These are phyloP conservation scores for Xylaria sp. DNA, from an alignment of 2,329 filamentous ascomycete species.

Conservation along the genomic window DNA sequence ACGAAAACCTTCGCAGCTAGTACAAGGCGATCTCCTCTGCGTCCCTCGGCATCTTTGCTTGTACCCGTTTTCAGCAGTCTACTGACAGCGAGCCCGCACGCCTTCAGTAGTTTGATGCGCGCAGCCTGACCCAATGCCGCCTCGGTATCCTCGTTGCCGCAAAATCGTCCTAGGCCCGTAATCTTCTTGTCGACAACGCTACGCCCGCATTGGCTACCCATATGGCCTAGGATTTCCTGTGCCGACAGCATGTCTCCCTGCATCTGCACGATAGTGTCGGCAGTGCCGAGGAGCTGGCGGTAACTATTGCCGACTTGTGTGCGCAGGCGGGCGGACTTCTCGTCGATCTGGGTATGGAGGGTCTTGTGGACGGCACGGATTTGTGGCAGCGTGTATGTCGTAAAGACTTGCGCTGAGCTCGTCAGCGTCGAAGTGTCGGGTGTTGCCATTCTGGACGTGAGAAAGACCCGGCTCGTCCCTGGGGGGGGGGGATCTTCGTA, in stretches of 20 bases:
- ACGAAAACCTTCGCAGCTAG: constrained; percentile 75
- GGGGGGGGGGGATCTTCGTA: not conserved
- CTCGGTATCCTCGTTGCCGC: constrained; percentile 36
- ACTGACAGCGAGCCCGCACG: constrained; percentile 56
- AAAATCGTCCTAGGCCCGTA: constrained; percentile 59
- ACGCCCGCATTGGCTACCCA: constrained; percentile 80
- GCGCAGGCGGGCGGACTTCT: constrained; percentile 66
- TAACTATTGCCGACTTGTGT: constrained; percentile 73
- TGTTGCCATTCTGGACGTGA: constrained; percentile 36
- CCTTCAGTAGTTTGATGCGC: constrained; percentile 56
- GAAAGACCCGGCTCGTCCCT: constrained; percentile 7
- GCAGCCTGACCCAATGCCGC: constrained; percentile 44
- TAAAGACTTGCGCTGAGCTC: constrained; percentile 60
- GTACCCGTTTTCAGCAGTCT: constrained; percentile 53
- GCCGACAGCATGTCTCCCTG: constrained; percentile 76
- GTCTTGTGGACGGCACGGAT: constrained; percentile 67
- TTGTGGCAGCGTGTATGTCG: constrained; percentile 64
- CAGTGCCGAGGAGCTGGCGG: constrained; percentile 87
- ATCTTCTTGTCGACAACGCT: constrained; percentile 71
- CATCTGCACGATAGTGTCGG: constrained; percentile 93
- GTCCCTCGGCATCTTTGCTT: constrained; percentile 21
- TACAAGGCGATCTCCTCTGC: constrained; percentile 58
- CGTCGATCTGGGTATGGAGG: constrained; percentile 64
- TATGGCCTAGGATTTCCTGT: constrained; percentile 71
- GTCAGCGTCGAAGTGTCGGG: constrained; percentile 56